These are phyloP conservation scores for Ceratobasidium sp. DNA, from an alignment of 1,284 basidiomycete genomes.

Conservation along the genomic window DNA sequence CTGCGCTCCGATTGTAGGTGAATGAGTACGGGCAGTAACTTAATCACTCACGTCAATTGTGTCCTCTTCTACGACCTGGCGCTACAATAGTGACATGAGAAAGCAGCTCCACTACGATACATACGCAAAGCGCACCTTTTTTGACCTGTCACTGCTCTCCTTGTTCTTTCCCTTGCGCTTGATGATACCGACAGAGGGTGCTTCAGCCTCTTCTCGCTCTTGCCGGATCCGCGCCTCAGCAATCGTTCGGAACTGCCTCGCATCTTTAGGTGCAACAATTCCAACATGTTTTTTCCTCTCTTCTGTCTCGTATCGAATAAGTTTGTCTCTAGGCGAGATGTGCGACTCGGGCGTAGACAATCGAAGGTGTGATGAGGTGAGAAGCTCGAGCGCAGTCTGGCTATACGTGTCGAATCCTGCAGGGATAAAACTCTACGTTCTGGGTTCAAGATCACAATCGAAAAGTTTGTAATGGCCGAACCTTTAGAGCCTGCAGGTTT, in stretches of 20 bases:
- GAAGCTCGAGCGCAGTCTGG: constrained; percentile 74
- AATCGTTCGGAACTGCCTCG: constrained; percentile 74
- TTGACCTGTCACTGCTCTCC: constrained; percentile 41
- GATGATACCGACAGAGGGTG: constrained; percentile 56
- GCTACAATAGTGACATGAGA: constrained; percentile 57
- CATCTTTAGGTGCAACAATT: constrained; percentile 80
- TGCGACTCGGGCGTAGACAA: constrained; percentile 79
- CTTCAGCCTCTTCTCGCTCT: constrained; percentile 79
- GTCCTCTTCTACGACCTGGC: constrained; percentile 70
- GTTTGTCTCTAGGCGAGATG: constrained; percentile 78
- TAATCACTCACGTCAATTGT: constrained; percentile 71
- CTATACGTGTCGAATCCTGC: constrained; percentile 68
- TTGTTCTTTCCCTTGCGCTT: constrained; percentile 39
- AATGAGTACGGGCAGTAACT: background rate
- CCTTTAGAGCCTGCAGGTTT: constrained; percentile 69
- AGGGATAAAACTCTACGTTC: constrained; percentile 25
- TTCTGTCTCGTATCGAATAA: constrained; percentile 78
- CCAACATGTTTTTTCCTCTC: constrained; percentile 68
- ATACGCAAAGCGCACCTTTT: constrained; percentile 26
- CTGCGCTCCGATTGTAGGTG: constrained; percentile 59
- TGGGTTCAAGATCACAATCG: background rate
- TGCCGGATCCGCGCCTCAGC: constrained; percentile 72
- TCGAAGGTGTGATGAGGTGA: constrained; percentile 74
- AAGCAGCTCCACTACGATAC: background rate
- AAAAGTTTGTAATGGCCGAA: constrained; percentile 53